A percentile compares a stretch with the other conserved stretches of the same genome.
Conservation (phyloP, 768 basidiomycete genomes). For the Suillus alpinus region DNA sequence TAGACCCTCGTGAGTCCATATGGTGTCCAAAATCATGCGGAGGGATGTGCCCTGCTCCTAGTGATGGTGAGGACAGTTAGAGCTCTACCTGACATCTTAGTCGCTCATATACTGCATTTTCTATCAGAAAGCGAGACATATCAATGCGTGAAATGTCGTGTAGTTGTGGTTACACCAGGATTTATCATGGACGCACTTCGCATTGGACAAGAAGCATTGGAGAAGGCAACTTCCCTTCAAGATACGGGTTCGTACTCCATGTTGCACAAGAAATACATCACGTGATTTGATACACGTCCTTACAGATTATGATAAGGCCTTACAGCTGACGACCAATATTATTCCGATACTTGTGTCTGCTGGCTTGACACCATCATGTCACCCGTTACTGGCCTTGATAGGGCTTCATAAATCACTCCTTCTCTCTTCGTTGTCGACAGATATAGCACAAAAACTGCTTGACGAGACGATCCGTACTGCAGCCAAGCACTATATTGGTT, state of each 20-base stretch:
- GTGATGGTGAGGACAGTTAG: constrained; percentile 44
- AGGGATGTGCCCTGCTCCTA: constrained; percentile 57
- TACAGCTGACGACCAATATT: constrained; percentile 60
- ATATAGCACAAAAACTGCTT: constrained; percentile 47
- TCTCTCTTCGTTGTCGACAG: constrained; percentile 44
- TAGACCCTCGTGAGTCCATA: constrained; percentile 69
- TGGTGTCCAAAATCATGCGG: constrained; percentile 71
- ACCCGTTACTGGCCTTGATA: constrained; percentile 74
- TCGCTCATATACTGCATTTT: neutral
- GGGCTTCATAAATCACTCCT: constrained; percentile 73
- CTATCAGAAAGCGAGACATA: constrained; percentile 44
- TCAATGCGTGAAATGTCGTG: constrained; percentile 55
- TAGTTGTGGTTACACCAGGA: constrained; percentile 45
- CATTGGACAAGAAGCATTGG: constrained; percentile 70
- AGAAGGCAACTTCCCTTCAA: constrained; percentile 67
- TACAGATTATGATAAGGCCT: constrained; percentile 57
- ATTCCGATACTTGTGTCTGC: constrained; percentile 61
- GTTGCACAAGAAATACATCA: neutral
- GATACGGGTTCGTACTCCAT: constrained; percentile 43
- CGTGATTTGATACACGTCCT: constrained; percentile 3
- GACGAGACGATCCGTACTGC: constrained; percentile 63
- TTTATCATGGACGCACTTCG: constrained; percentile 61
- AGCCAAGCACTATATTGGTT: constrained; percentile 50
- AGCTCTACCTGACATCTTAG: neutral
- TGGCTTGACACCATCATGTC: constrained; percentile 59